A percentile compares a stretch with the other conserved stretches of the same genome.
Conservation (phyloP, 257 asterid species). For the Fraxinus quadrangulata region DNA sequence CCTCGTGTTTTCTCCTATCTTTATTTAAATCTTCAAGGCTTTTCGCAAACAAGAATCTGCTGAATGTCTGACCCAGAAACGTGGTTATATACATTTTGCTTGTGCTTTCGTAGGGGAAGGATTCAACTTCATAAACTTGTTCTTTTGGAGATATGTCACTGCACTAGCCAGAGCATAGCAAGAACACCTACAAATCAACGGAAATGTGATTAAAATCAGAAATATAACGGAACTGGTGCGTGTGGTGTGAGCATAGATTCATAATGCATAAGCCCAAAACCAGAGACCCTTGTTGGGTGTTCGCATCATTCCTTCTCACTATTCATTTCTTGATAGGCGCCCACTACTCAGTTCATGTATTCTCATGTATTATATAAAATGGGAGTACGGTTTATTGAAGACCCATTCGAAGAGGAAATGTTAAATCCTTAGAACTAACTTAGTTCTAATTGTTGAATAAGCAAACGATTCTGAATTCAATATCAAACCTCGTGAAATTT, state of each 20-base stretch:
- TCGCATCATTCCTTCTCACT: not conserved
- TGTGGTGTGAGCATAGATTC: not conserved
- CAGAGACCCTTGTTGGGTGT: not conserved
- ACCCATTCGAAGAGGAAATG: too few species aligned
- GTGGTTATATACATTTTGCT: slow-evolving; percentile 3
- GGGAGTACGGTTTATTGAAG: too few species aligned
- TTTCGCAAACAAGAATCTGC: slow-evolving; percentile 14
- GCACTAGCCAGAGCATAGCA: not conserved
- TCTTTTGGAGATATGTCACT: not conserved
- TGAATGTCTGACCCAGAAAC: slow-evolving; percentile 7
- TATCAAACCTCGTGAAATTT: too few species aligned
- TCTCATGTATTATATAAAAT: too few species aligned
- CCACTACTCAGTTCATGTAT: too few species aligned
- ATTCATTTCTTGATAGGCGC: not conserved
- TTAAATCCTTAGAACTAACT: too few species aligned
- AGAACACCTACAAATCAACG: slow-evolving; percentile 25
- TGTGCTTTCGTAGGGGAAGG: slow-evolving; percentile 4
- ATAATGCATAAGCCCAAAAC: not conserved
- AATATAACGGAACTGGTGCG: not conserved
- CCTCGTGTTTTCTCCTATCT: not conserved
- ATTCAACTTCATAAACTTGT: slow-evolving; percentile 4
- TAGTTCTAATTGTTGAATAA: too few species aligned
- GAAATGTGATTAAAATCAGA: not conserved
- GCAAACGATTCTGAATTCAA: too few species aligned
- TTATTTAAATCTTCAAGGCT: not conserved